A percentile compares a stretch with the other conserved stretches of the same genome.
These are phyloP conservation scores for Lactarius akahatsu DNA, from an alignment of 768 basidiomycete genomes.

Conservation along the genomic window DNA sequence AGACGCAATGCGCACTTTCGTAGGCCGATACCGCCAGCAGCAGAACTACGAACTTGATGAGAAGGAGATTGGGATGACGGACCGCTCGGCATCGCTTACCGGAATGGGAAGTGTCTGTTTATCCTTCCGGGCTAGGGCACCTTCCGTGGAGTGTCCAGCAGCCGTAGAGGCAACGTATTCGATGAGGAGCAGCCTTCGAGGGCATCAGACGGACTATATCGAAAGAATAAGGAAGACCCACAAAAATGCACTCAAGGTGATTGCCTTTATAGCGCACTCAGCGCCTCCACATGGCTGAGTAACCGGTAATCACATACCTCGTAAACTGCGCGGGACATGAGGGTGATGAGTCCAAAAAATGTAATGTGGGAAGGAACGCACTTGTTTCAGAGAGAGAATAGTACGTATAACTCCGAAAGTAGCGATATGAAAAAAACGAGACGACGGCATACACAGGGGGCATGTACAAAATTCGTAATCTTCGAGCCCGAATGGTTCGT, in stretches of 20 bases:
- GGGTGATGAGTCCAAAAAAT: constrained; percentile 37
- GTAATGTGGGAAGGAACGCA: constrained; percentile 33
- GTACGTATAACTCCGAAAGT: constrained; percentile 73
- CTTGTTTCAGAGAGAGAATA: constrained; percentile 53
- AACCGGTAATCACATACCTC: constrained; percentile 46
- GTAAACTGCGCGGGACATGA: constrained; percentile 48
- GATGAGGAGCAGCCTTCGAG: constrained; percentile 66
- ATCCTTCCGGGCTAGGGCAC: constrained; percentile 76
- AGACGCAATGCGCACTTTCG: constrained; percentile 49
- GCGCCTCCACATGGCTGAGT: not conserved
- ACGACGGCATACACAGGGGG: constrained; percentile 78
- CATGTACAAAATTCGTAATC: constrained; percentile 82
- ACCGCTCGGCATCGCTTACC: constrained; percentile 37
- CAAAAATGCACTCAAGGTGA: constrained; percentile 87
- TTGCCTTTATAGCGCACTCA: constrained; percentile 46
- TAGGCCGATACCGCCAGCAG: constrained; percentile 78
- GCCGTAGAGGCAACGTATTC: constrained; percentile 80
- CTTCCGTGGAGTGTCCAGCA: constrained; percentile 56
- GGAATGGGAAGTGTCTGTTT: constrained; percentile 72
- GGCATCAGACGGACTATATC: not conserved
- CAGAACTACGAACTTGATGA: constrained; percentile 53
- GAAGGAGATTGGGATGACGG: not conserved
- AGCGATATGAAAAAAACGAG: constrained; percentile 85
- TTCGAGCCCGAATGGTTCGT: constrained; percentile 33
- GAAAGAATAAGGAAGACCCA: constrained; percentile 37